These are phyloP conservation scores for Geotrichum macrosporum DNA, from an alignment of 1,139 yeast genomes.

Conservation along the genomic window DNA sequence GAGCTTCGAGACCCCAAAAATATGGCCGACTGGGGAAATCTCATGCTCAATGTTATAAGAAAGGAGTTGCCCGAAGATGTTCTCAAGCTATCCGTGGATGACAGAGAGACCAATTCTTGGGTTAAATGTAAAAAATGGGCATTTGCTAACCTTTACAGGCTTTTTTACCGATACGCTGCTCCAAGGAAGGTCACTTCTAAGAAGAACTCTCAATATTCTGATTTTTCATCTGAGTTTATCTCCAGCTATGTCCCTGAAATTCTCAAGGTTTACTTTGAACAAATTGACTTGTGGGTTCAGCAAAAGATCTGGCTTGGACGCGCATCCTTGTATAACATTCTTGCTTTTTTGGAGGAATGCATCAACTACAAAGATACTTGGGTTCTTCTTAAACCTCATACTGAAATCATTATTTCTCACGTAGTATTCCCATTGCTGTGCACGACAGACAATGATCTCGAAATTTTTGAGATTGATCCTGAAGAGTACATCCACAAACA, in stretches of 20 bases:
- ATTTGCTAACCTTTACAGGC: conserved; percentile 66
- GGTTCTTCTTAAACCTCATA: conserved; percentile 65
- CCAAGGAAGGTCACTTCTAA: conserved; percentile 33
- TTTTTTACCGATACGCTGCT: conserved; percentile 69
- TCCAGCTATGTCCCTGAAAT: conserved; percentile 67
- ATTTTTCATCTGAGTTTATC: conserved; percentile 36
- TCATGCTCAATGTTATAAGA: conserved; percentile 66
- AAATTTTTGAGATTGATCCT: conserved; percentile 81
- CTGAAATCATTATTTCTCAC: conserved; percentile 59
- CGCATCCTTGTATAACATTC: conserved; percentile 59
- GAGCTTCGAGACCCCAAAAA: conserved; percentile 57
- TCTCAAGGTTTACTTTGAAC: conserved; percentile 56
- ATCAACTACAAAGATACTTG: conserved; percentile 66
- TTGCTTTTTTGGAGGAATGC: conserved; percentile 68
- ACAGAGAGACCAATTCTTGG: conserved; percentile 51
- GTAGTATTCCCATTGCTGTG: conserved; percentile 75
- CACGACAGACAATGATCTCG: conserved; percentile 65
- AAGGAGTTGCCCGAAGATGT: conserved; percentile 53
- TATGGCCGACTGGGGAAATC: conserved; percentile 67
- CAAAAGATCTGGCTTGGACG: conserved; percentile 64
- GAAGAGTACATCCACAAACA: conserved; percentile 81
- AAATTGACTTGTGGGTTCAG: conserved; percentile 69
- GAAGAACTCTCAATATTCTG: conserved; percentile 31
- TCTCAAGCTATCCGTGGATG: conserved; percentile 45
- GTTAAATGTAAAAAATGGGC: conserved; percentile 89